phyloP scores from a whole-genome alignment of 192 early-diverging fungal species.

The Funneliformis geosporum region DNA sequence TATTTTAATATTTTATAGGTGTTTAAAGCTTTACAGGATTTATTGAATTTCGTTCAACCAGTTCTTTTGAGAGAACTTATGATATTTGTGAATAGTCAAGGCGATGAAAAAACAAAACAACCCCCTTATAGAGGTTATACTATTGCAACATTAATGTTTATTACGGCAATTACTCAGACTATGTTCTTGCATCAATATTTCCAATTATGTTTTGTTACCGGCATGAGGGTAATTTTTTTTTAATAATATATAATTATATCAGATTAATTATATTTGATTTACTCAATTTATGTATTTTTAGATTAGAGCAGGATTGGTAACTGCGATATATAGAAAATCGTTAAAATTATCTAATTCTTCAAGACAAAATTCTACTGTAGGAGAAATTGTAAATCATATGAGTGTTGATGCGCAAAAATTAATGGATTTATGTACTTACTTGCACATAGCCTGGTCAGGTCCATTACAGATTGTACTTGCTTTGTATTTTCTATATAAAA shows the following conservation, averaged over 20 bases:
- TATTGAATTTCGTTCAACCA: constrained; percentile 78
- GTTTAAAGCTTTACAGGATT: constrained; percentile 78
- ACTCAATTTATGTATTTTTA: not conserved
- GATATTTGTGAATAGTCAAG: constrained; percentile 62
- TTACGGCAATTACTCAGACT: constrained; percentile 73
- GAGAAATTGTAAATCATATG: constrained; percentile 63
- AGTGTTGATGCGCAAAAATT: constrained; percentile 66
- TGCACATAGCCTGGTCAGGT: constrained; percentile 75
- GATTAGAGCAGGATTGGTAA: constrained; percentile 70
- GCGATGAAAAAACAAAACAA: constrained; percentile 56
- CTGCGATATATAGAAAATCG: constrained; percentile 86
- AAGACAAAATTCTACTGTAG: constrained; percentile 73
- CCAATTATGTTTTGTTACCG: constrained; percentile 75
- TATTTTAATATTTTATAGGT: constrained; percentile 43
- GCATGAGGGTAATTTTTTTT: constrained; percentile 53
- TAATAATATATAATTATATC: not conserved
- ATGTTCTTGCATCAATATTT: constrained; percentile 87
- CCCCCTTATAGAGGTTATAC: constrained; percentile 68
- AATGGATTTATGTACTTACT: constrained; percentile 64
- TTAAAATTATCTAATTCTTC: constrained; percentile 76
- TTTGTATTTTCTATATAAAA: constrained; percentile 74
- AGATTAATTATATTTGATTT: not conserved
- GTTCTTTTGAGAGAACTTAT: constrained; percentile 74
- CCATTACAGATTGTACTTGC: constrained; percentile 79
- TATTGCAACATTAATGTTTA: constrained; percentile 84